Evolutionary conservation across 2,329 filamentous ascomycete species (phyloP), one percentile per base, ranked within the genome.

Genomic region (Talaromyces sp.): DNA sequence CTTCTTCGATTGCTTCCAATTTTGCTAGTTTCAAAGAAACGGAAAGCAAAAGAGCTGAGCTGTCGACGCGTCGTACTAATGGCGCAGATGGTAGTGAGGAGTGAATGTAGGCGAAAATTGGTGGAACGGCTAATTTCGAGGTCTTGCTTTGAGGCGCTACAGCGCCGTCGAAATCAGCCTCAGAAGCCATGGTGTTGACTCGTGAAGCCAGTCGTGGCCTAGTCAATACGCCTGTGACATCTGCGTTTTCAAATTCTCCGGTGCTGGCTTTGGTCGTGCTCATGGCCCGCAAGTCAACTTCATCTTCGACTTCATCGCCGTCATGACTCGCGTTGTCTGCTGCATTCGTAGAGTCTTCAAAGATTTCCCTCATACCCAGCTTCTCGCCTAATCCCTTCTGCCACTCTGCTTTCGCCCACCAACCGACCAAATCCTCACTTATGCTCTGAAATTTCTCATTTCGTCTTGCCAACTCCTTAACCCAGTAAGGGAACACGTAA

Each of bases 371-470:
- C 61, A 97, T 80, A 1, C 88, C 86, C 7, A 98, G 83, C 77
- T 96, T 97, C 61, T 90, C 87, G 0, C 86, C 87, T 2, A 97
- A 82, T 0, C 92, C 91, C 2, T 86, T 83, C 77, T 98, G 93
- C 95, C 95, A 99, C 63, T 89, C 88, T 0, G 94, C 88, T 76
- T 98, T 98, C 38, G 93, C 92, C 93, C 93, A 97, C 91, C 92
- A 97, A 6, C 93, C 93, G 17, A 98, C 83, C 5, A 97, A 88
- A 73, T 98, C 94, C 76, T 98, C 94, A 36, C 91, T 91, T 58
- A 99, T 88, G 64, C 89, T 96, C 72, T 97, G 91, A 68, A 99
- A 87, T 11, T 86, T 88, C 34, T 93, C 89, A 72, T 97, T 96
- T 68, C 85, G 83, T 65, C 87, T 86, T 49, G 96, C 87, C 76